Evolutionary conservation across 768 basidiomycete species (phyloP).

Genomic region (Phlebiopsis flavidoalba): DNA sequence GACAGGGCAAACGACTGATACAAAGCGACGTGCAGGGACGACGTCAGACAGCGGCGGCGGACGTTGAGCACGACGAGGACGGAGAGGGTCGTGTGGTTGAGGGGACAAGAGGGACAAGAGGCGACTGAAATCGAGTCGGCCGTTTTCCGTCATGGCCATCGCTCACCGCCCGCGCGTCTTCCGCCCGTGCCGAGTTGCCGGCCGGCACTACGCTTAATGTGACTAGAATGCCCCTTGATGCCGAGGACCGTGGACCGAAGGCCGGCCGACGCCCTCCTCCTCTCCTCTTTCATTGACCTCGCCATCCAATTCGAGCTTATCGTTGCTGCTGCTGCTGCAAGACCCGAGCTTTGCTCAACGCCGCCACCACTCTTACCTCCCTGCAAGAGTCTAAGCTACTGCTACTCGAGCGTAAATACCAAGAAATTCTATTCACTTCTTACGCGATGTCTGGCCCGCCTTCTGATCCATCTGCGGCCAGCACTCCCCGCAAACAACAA

Average conservation of each 20-base stretch:
- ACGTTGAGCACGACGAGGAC: neutral
- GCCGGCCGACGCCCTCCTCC: neutral
- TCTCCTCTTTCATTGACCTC: neutral
- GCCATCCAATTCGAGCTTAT: no score
- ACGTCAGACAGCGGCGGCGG: neutral
- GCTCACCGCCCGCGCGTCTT: neutral
- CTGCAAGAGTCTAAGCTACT: neutral
- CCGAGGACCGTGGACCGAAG: neutral
- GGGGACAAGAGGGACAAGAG: slow-evolving; percentile 2
- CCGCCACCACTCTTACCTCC: neutral
- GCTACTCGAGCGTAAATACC: neutral
- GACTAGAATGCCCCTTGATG: neutral
- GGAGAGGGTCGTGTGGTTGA: neutral
- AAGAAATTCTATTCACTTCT: neutral
- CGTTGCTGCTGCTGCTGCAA: neutral
- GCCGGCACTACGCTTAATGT: neutral
- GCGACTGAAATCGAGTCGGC: neutral
- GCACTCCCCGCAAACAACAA: neutral
- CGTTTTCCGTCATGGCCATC: slow-evolving; percentile 5
- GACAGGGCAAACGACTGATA: slow-evolving; percentile 4
- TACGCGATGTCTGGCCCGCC: neutral
- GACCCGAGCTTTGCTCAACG: neutral
- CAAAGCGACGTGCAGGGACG: slow-evolving; percentile 2
- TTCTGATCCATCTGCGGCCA: neutral
- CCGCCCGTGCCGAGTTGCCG: neutral